Conservation (phyloP, 345 rosid species). For the Gossypium herbaceum region DNA sequence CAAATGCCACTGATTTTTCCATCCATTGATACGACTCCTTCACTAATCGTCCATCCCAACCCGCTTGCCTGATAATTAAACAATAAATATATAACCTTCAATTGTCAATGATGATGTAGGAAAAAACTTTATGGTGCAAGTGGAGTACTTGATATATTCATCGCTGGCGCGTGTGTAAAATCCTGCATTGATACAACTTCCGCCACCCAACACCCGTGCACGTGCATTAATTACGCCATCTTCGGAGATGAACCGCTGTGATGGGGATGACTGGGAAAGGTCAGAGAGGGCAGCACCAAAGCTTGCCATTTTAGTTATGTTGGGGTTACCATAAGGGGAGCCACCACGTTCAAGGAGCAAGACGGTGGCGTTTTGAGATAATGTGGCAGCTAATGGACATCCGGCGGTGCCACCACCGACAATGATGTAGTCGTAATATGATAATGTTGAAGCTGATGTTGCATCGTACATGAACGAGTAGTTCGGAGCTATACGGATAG, state of each 20-base stretch:
- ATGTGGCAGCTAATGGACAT: constrained; percentile 75
- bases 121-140: neutral
- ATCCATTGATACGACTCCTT: constrained; percentile 65
- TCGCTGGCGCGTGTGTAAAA: constrained; percentile 54
- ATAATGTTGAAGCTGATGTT: constrained; percentile 25
- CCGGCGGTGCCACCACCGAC: constrained; percentile 85
- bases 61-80: constrained; percentile 26
- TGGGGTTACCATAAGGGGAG: constrained; percentile 56
- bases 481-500: constrained; percentile 25
- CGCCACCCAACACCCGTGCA: constrained; percentile 69
- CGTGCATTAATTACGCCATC: constrained; percentile 75
- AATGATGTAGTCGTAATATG: constrained; percentile 55
- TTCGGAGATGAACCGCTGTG: constrained; percentile 64
- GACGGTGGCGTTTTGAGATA: constrained; percentile 54
- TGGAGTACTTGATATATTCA: constrained; percentile 37
- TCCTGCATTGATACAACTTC: constrained; percentile 61
- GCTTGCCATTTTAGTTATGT: constrained; percentile 39
- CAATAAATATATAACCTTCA: too few species aligned
- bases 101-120: too few species aligned
- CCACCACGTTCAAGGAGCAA: constrained; percentile 73
- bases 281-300: constrained; percentile 56
- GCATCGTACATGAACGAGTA: constrained; percentile 43
- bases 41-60: constrained; percentile 51
- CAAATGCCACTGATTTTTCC: constrained; percentile 53
- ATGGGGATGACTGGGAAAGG: constrained; percentile 44